These are phyloP conservation scores for Paramecium sonneborni DNA, from an alignment of 73 alveolate genomes.

Conservation along the genomic window DNA sequence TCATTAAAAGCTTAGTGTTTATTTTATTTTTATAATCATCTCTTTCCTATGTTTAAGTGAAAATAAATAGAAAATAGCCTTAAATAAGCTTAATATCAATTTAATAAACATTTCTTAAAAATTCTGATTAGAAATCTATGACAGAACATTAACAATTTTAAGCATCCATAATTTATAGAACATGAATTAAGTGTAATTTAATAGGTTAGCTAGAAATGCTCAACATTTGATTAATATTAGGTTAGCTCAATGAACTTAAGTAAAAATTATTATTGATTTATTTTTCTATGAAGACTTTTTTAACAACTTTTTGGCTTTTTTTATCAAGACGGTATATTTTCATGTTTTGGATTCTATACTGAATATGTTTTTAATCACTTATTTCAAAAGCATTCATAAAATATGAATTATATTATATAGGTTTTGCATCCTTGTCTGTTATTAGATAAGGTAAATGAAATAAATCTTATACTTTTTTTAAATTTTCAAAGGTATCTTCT, in stretches of 20 bases:
- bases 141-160: neutral
- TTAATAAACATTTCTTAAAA: neutral
- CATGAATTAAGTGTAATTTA: neutral
- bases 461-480: neutral
- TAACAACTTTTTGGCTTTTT: neutral
- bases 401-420: neutral
- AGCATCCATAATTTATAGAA: neutral
- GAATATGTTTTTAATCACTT: neutral
- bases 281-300: neutral
- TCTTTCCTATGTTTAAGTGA: neutral
- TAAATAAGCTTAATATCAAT: neutral
- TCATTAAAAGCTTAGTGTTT: neutral
- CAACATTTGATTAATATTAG: neutral
- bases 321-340: neutral
- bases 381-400: neutral
- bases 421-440: conserved; percentile 4
- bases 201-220: neutral
- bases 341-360: neutral
- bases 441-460: neutral
- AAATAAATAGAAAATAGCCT: neutral
- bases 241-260: neutral
- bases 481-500: neutral
- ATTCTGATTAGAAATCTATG: neutral
- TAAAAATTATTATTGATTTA: neutral
- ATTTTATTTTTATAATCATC: conserved; percentile 14